A percentile compares a stretch with the other conserved stretches of the same genome.
Conservation (phyloP, 352 stramenopile genomes). For the Phytophthora rubi region DNA sequence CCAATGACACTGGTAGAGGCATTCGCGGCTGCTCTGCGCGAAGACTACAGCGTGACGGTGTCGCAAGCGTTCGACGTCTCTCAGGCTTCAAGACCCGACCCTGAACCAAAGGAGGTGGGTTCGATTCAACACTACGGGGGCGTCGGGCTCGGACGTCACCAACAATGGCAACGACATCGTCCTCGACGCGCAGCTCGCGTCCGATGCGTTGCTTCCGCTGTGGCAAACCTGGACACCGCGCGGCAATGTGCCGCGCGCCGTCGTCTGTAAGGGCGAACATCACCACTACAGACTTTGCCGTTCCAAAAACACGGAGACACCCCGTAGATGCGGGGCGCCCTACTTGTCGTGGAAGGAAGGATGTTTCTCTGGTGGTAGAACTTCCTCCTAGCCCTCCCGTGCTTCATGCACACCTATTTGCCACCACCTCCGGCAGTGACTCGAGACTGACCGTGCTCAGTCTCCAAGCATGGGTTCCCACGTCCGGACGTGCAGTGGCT, state of each 20-base stretch:
- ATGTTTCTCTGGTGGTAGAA: no score
- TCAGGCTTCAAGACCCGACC: neutral
- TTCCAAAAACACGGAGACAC: conserved; percentile 11
- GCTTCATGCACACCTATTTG: conserved; percentile 9
- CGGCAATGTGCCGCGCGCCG: conserved; percentile 41
- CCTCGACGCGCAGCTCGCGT: no score
- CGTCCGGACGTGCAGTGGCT: conserved; percentile 8
- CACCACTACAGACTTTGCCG: neutral
- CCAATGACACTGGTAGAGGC: conserved; percentile 14
- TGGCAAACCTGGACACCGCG: no score
- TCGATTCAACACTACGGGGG: conserved; percentile 6
- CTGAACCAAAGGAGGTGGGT: conserved; percentile 21
- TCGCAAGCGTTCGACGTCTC: conserved; percentile 15
- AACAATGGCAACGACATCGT: neutral
- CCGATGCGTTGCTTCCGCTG: no score
- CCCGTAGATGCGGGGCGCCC: conserved; percentile 14
- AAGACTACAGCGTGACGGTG: conserved; percentile 23
- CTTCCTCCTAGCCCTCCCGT: no score
- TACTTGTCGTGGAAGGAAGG: no score
- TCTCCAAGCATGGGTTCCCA: conserved; percentile 7
- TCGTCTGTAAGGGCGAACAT: neutral
- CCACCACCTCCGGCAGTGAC: conserved; percentile 2
- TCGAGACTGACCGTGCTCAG: conserved; percentile 23
- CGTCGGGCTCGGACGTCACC: neutral
- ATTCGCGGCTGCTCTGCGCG: conserved; percentile 13